phyloP scores from a whole-genome alignment of 257 asterid species.

The Solanum gracilifrons region DNA sequence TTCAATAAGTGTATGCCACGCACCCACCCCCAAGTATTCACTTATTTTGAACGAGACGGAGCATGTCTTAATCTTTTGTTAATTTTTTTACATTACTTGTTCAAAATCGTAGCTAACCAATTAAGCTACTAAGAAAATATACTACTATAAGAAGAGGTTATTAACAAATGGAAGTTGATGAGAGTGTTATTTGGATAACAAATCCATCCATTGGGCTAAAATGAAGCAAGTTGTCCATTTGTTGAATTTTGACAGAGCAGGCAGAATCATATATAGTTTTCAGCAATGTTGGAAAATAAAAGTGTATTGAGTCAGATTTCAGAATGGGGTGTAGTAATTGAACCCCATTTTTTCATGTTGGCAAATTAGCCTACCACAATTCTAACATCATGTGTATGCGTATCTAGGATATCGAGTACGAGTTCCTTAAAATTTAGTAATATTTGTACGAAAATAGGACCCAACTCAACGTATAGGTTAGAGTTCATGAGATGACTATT shows the following conservation, averaged over 20 bases:
- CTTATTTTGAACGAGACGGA: too few species aligned
- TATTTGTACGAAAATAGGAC: not conserved
- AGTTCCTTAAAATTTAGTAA: not conserved
- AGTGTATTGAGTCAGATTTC: not conserved
- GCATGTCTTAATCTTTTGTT: too few species aligned
- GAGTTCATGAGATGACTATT: not conserved
- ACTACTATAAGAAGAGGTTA: too few species aligned
- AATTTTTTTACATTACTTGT: too few species aligned
- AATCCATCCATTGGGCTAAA: not conserved
- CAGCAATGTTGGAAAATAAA: not conserved
- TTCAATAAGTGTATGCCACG: not conserved
- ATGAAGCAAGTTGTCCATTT: not conserved
- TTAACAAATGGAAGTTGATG: not conserved
- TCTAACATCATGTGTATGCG: not conserved
- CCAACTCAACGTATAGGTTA: not conserved
- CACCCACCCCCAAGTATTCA: not conserved
- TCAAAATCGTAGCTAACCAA: not conserved
- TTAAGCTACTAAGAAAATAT: not conserved
- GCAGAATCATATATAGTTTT: not conserved
- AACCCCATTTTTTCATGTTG: constrained; percentile 7
- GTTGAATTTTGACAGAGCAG: not conserved
- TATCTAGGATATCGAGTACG: not conserved
- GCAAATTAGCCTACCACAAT: not conserved
- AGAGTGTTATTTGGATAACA: not conserved
- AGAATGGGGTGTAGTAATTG: constrained; percentile 2